Evolutionary conservation across 345 rosid species (phyloP), one percentile per base, ranked within the genome.

Genomic region (Citrus trifoliata): DNA sequence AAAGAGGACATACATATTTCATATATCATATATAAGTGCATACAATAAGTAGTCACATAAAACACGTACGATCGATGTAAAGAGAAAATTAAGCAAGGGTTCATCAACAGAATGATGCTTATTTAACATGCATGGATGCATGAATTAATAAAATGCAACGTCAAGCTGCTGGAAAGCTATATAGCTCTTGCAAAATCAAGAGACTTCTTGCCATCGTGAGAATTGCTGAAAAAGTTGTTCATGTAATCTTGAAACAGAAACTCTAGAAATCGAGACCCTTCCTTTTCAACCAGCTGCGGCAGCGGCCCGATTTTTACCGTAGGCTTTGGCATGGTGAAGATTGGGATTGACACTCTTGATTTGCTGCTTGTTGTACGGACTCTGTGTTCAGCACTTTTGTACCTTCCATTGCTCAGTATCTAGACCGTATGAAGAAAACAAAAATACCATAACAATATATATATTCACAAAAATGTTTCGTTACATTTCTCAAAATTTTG

Each of bases 371-470:
- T 82, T 14, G 94, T 82, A 18, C 88, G 76, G 19, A 89, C 91
- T 77, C 91, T 81, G 55, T 88, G 94, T 33, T 89, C 91, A 2
- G 91, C 90, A 73, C 94, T 90, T 81, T 76, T 86, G 78, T 89
- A 90, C 64, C 76, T 86, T 35, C 91, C 92, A 78, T 89, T 89
- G 84, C 92, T 90, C 24, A 87, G 37, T 76, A 90, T 85, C 94
- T 90, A 42, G 64, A 66, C 10, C 76, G 12, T 32, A 8, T 4
- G 56, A 16, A 12, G 13, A 3, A 22, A 32, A 55, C 21, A 16
- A 70, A 2, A 51, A 12, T 12, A 42, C 4, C 16, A 46, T 13
- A 3, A 12, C 13, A 3, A 46, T 13, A 46, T 46, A 13, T 46
- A 46, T 46, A 46, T 1, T 46, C 51, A 3, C 18, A 3, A 46